These are phyloP conservation scores for Populus nigra DNA, from an alignment of 345 rosid species.

Conservation along the genomic window DNA sequence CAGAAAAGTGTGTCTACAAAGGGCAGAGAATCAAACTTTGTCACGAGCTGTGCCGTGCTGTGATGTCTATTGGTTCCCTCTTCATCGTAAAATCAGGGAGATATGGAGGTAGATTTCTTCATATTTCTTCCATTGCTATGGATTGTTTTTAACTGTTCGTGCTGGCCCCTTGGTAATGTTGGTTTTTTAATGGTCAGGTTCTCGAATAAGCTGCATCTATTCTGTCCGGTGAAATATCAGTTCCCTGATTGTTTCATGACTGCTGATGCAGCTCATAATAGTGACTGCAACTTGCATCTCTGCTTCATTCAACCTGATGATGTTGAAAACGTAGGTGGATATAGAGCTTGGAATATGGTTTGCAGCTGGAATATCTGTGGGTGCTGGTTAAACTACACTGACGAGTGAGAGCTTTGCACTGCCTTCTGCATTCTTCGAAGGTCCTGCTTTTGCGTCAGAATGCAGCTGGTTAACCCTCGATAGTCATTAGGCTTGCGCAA, in stretches of 20 bases:
- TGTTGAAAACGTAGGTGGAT: slow-evolving; percentile 14
- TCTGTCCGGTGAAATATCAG: slow-evolving; percentile 12
- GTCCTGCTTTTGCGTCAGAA: background rate
- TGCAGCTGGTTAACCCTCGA: background rate
- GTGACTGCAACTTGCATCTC: slow-evolving; percentile 11
- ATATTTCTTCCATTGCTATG: slow-evolving; percentile 1
- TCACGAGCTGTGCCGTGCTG: slow-evolving; percentile 26
- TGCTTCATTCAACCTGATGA: slow-evolving; percentile 21
- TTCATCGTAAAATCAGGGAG: slow-evolving; percentile 29
- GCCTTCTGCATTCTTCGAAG: background rate
- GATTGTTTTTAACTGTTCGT: slow-evolving; percentile 5
- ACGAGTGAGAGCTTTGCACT: background rate
- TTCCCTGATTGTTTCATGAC: slow-evolving; percentile 11
- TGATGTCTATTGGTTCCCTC: slow-evolving; percentile 33
- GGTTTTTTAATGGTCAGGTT: slow-evolving; percentile 16
- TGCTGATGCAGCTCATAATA: slow-evolving; percentile 18
- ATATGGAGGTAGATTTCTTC: slow-evolving; percentile 38
- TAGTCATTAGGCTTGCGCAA: background rate
- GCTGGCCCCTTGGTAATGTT: background rate
- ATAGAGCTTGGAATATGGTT: background rate
- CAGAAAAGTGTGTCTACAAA: slow-evolving; percentile 27
- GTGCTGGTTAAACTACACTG: background rate
- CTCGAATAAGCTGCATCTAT: slow-evolving; percentile 13
- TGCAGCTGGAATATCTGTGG: background rate
- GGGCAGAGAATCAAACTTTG: slow-evolving; percentile 24